A percentile compares a stretch with the other conserved stretches of the same genome.
These are phyloP conservation scores for Sugiyamaella paludigena DNA, from an alignment of 1,139 yeast genomes.

Conservation along the genomic window DNA sequence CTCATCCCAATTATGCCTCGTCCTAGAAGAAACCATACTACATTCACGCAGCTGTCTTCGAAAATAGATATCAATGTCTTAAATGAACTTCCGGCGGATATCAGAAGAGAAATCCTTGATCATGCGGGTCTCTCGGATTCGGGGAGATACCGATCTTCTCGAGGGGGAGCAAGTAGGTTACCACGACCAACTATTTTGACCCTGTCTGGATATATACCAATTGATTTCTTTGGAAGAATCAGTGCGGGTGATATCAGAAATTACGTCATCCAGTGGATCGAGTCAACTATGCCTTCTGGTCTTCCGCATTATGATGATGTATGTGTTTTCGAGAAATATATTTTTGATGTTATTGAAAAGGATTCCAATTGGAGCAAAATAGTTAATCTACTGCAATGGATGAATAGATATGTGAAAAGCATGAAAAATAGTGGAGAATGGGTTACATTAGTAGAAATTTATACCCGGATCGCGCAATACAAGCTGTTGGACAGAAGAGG, in stretches of 20 bases:
- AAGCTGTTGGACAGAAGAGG: conserved; percentile 6
- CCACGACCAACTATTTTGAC: background rate
- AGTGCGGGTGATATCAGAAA: conserved; percentile 41
- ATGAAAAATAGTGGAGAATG: conserved; percentile 10
- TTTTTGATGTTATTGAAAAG: conserved; percentile 17
- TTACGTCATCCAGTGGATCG: conserved; percentile 51
- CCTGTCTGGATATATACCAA: conserved; percentile 30
- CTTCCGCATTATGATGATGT: conserved; percentile 59
- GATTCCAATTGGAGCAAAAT: conserved; percentile 31
- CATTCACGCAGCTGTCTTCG: conserved; percentile 12
- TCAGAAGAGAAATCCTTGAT: conserved; percentile 22
- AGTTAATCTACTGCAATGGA: conserved; percentile 22
- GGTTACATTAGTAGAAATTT: conserved; percentile 16
- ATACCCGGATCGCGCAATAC: conserved; percentile 9
- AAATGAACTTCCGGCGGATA: conserved; percentile 16
- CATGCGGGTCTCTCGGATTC: conserved; percentile 3
- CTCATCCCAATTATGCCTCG: conserved; percentile 9
- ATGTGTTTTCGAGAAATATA: conserved; percentile 25
- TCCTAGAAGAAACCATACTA: conserved; percentile 5
- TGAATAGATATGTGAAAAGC: conserved; percentile 13
- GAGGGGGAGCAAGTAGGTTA: conserved; percentile 15
- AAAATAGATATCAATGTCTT: conserved; percentile 15
- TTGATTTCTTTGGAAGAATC: conserved; percentile 40
- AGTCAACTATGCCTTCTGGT: conserved; percentile 46
- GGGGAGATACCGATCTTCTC: too few relatives aligned